Percentiles rank a stretch among this genome's conserved stretches.
Conservation (phyloP, 2,329 filamentous ascomycete genomes). For the Colletotrichum caudatum region DNA sequence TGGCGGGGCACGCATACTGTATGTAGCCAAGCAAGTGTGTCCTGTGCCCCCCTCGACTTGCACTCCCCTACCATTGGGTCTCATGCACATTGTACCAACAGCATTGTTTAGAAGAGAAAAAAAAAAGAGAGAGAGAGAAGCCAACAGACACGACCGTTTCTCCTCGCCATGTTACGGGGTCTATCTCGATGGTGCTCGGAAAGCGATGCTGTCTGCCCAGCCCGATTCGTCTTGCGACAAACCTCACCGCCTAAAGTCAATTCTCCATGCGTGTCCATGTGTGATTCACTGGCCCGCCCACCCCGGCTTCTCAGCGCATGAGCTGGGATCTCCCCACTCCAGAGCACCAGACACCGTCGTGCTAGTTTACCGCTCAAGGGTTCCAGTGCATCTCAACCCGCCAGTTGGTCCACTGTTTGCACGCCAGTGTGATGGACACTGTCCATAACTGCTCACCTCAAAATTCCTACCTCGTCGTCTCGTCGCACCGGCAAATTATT, state of each 20-base stretch:
- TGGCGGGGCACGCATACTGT: constrained; percentile 20
- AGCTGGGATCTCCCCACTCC: constrained; percentile 33
- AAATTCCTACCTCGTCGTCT: constrained; percentile 3
- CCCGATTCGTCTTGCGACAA: constrained; percentile 6
- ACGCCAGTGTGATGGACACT: constrained; percentile 35
- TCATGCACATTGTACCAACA: background rate
- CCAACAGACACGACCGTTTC: constrained; percentile 17
- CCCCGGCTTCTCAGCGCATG: constrained; percentile 26
- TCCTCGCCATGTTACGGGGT: constrained; percentile 9
- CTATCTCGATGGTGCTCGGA: constrained; percentile 16
- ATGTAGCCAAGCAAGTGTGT: constrained; percentile 38
- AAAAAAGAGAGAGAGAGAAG: too few relatives aligned
- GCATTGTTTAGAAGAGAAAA: too few relatives aligned
- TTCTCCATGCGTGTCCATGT: constrained; percentile 36
- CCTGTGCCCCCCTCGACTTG: constrained; percentile 16
- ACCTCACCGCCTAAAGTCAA: constrained; percentile 36
- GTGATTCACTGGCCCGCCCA: constrained; percentile 26
- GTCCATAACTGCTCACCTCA: constrained; percentile 19
- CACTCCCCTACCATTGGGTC: constrained; percentile 17
- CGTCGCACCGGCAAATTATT: background rate
- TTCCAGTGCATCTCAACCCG: constrained; percentile 29
- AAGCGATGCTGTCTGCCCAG: constrained; percentile 28
- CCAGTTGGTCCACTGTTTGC: constrained; percentile 35
- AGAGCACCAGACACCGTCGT: constrained; percentile 23
- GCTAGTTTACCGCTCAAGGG: constrained; percentile 28